phyloP scores from a whole-genome alignment of 164 flowering plant genomes.

The Magnolia officinalis region DNA sequence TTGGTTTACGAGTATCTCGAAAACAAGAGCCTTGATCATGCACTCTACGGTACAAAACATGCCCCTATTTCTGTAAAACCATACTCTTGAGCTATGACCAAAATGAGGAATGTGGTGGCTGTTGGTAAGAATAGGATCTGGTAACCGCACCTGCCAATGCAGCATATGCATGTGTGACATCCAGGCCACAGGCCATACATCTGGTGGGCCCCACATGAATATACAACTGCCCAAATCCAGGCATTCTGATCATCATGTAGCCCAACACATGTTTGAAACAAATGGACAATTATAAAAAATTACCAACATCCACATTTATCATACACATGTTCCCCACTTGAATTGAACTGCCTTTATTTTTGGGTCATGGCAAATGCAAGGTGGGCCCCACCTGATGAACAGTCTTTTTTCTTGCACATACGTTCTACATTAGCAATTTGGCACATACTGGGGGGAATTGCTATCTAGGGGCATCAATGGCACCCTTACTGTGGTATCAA shows the following conservation, averaged over 20 bases:
- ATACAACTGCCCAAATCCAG: no score
- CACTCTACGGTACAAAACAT: slow-evolving; percentile 50
- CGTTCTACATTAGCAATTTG: neutral
- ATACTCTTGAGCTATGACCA: neutral
- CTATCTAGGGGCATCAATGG: no score
- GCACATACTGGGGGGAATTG: no score
- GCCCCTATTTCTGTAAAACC: neutral
- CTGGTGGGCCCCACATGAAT: neutral
- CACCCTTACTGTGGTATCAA: no score
- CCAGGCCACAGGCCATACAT: neutral
- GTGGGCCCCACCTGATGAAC: no score
- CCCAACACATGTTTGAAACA: no score
- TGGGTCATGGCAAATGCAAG: no score
- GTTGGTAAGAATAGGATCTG: neutral
- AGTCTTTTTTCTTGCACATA: neutral
- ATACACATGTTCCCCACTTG: no score
- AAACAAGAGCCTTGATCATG: slow-evolving; percentile 75
- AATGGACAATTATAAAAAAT: no score
- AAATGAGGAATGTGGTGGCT: neutral
- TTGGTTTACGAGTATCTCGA: slow-evolving; percentile 78
- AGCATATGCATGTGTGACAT: neutral
- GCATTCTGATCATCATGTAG: no score
- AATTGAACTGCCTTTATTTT: no score
- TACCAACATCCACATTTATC: no score
- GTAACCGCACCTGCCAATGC: neutral